Evolutionary conservation across 1,139 yeast genomes (phyloP).

Genomic region (Debaryomycetaceae sp.): DNA sequence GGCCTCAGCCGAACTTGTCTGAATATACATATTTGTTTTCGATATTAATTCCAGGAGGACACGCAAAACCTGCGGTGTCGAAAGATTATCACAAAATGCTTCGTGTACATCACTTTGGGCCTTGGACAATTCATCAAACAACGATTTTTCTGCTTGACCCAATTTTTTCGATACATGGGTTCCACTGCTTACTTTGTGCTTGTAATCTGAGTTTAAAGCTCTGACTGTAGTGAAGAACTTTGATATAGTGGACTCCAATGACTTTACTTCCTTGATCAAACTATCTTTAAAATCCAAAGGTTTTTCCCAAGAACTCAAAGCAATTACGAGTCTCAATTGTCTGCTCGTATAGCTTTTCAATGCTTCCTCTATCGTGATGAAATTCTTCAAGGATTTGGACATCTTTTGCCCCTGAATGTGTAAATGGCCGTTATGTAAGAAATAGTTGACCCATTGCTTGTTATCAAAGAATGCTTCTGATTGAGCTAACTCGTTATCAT

Average conservation of each 20-base stretch:
- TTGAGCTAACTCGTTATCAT: conserved; percentile 97
- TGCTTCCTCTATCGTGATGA: conserved; percentile 92
- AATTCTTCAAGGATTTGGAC: conserved; percentile 93
- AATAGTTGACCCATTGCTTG: conserved; percentile 94
- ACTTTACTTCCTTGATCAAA: conserved; percentile 69
- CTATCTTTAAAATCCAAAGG: conserved; percentile 89
- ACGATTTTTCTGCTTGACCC: conserved; percentile 48
- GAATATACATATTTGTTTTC: conserved; percentile 68
- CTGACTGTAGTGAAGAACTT: conserved; percentile 83
- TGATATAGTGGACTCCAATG: conserved; percentile 68
- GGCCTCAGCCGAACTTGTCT: conserved; percentile 38
- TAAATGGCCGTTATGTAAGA: conserved; percentile 93
- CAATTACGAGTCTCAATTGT: conserved; percentile 87
- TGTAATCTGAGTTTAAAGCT: conserved; percentile 66
- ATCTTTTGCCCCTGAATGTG: conserved; percentile 98
- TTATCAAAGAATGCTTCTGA: conserved; percentile 89
- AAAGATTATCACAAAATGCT: conserved; percentile 84
- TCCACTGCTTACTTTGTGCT: conserved; percentile 45
- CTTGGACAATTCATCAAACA: conserved; percentile 47
- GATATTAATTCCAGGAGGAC: conserved; percentile 65
- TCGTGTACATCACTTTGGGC: conserved; percentile 65
- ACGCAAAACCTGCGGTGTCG: conserved; percentile 74
- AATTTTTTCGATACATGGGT: conserved; percentile 55
- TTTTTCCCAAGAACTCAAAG: conserved; percentile 87
- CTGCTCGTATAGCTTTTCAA: conserved; percentile 66